These are phyloP conservation scores for Sphagnum tenellum DNA, from an alignment of 225 moss, liverwort and hornwort species.

Conservation along the genomic window DNA sequence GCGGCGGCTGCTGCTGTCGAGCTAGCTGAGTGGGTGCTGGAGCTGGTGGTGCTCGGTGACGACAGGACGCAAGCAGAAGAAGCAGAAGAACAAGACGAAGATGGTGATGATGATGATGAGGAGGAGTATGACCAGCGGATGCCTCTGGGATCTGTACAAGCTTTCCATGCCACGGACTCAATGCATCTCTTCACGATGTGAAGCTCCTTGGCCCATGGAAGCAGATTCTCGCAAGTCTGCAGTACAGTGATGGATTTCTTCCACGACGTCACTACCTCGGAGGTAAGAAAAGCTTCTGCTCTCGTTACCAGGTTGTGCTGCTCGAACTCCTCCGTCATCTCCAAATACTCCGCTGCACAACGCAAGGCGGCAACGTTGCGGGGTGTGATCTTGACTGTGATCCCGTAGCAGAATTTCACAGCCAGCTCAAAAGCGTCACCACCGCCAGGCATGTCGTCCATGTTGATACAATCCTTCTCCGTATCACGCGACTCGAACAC, in stretches of 20 bases:
- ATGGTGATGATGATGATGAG: conserved; percentile 57
- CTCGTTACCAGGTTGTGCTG: conserved; percentile 70
- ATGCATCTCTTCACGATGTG: conserved; percentile 67
- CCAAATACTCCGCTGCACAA: conserved; percentile 69
- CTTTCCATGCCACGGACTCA: conserved; percentile 88
- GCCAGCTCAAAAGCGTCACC: conserved; percentile 73
- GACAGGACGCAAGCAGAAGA: too few relatives aligned
- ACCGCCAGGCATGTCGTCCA: conserved; percentile 72
- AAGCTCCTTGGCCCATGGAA: conserved; percentile 59
- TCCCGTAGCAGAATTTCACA: conserved; percentile 83
- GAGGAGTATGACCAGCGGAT: conserved; percentile 83
- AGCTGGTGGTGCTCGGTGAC: conserved; percentile 24
- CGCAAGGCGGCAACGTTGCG: conserved; percentile 66
- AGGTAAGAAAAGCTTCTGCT: conserved; percentile 63
- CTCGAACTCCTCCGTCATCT: conserved; percentile 68
- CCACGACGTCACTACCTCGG: conserved; percentile 69
- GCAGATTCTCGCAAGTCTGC: conserved; percentile 61
- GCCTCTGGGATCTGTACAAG: conserved; percentile 64
- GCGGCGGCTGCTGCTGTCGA: conserved; percentile 12
- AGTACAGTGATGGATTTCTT: conserved; percentile 68
- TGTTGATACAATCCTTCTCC: conserved; percentile 64
- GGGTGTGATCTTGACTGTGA: conserved; percentile 56
- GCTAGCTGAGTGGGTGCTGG: conserved; percentile 25
- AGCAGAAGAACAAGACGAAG: too few relatives aligned
- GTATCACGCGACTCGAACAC: conserved; percentile 74